These are phyloP conservation scores for Kuraishia molischiana DNA, from an alignment of 805 yeast species.

Conservation along the genomic window DNA sequence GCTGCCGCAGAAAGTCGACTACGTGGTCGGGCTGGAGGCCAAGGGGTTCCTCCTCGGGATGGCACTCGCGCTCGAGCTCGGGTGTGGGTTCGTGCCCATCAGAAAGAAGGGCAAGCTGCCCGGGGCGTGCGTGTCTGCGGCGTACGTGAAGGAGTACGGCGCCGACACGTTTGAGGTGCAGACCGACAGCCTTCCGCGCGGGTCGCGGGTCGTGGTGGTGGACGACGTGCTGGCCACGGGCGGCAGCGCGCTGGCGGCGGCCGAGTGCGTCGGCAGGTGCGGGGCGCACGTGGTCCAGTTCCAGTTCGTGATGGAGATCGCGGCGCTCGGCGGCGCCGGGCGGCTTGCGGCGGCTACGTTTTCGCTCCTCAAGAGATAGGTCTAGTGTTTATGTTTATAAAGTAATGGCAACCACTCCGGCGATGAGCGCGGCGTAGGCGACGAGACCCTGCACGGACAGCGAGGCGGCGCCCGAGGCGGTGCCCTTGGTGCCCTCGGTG, in stretches of 20 bases:
- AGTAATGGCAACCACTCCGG: not conserved
- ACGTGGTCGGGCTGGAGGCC: slow-evolving; percentile 89
- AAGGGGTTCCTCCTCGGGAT: slow-evolving; percentile 98
- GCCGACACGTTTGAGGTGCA: slow-evolving; percentile 85
- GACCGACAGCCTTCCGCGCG: slow-evolving; percentile 66
- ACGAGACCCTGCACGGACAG: too few species aligned
- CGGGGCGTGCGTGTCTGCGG: slow-evolving; percentile 65
- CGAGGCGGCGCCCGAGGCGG: not conserved
- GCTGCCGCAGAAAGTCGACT: slow-evolving; percentile 67
- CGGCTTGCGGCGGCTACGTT: not conserved
- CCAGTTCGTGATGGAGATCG: slow-evolving; percentile 87
- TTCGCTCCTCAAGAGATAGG: not conserved
- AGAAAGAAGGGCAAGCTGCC: slow-evolving; percentile 96
- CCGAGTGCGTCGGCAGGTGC: slow-evolving; percentile 60
- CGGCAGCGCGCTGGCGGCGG: slow-evolving; percentile 93
- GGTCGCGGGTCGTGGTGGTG: slow-evolving; percentile 75
- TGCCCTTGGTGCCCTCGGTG: not conserved
- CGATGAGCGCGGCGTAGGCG: not conserved
- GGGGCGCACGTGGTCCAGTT: slow-evolving; percentile 73
- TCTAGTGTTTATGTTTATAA: not conserved
- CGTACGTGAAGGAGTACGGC: slow-evolving; percentile 88
- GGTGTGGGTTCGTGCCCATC: slow-evolving; percentile 89
- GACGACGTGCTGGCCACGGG: slow-evolving; percentile 98
- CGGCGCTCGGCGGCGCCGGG: slow-evolving; percentile 5
- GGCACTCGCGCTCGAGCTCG: slow-evolving; percentile 77